Evolutionary conservation across 2,329 filamentous ascomycete species (phyloP), one percentile per base, ranked within the genome.

Genomic region (Amesomyces nigricolor): DNA sequence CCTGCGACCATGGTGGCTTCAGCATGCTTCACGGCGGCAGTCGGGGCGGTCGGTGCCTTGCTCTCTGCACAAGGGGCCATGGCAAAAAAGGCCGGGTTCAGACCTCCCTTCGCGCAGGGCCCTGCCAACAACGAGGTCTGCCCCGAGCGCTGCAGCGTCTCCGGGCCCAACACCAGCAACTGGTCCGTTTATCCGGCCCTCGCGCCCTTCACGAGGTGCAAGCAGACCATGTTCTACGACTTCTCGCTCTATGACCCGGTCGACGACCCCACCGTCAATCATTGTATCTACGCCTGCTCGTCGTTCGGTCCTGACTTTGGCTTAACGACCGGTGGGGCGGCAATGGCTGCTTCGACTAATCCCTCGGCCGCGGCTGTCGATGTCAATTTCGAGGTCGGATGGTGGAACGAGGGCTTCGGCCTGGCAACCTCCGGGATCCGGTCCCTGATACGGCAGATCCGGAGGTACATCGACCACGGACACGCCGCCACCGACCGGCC

Each of bases 201-300:
- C 44, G 60, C 64, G 3, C 47, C 61, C 45, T 59, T 70, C 52
- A 58, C 53, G 6, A 56, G 44, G 8, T 71, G 69, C 60, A 48
- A 60, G 35, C 49, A 65, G 58, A 65, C 65, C 50, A 60, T 71
- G 56, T 68, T 71, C 47, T 70, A 70, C 47, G 58, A 64, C 55
- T 71, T 72, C 56, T 66, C 66, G n/a, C 53, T 72, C 48, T 63
- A 67, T 43, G 68, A 72, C 53, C 53, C 54, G 9, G 66, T 72
- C 11, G 70, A 72, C 51, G 64, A 70, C 53, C 58, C 46, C 48
- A 11, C 8, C 22, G 17, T 16, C 17, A 48, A 54, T 17, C 68
- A 71, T 56, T 64, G 65, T 37, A 69, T 72, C 50, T 53, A 62
- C 16, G 64, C 70, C 37, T 71, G 67, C 56, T 61, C 64, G 1